Evolutionary conservation across 352 stramenopile genomes (phyloP), one percentile per base, ranked within the genome.

Genomic region (Discostella stelligera): DNA sequence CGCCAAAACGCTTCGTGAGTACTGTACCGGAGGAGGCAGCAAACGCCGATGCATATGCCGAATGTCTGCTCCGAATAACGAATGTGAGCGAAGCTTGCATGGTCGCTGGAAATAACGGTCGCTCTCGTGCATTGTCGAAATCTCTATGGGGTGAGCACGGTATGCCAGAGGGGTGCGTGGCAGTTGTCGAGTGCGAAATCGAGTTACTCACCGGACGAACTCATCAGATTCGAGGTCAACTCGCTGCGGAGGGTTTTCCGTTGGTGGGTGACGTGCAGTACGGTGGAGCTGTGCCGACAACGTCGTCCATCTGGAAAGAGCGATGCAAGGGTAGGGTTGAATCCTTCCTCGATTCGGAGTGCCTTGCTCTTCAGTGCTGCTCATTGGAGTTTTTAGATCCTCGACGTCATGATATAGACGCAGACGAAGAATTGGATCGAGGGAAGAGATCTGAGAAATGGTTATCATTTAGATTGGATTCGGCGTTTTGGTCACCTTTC

Each of bases 191-290:
- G 74, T 50, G 89, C 14, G 66, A 89, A 48, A 71, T 93, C 48
- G 78, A 89, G 53, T 67, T 93, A 0, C 58, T 90, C 1, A 93
- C 87, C 3, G 87, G 87, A 21, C 32, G 87, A n/a, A 91, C 85
- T 11, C 87, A 93, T 82, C 87, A 93, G 74, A 91, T 93, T 23
- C 75, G 87, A 18, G 87, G 87, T 48, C 87, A 93, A 71, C 50
- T 93, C 16, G 67, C 77, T 10, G 65, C 77, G 23, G 21, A 85
- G 25, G 81, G 83, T 37, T 93, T 81, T 77, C 81, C 83, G 11
- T 46, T 91, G 8, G 80, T 90, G 39, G 87, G 85, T 27, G 85
- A 93, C 75, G 79, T 77, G 8, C 73, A 84, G 48, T 91, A 90
- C 64, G 85, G 83, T 21, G 84, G 84, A 37, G 84, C 80, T 13